Conservation (phyloP, 2,329 filamentous ascomycete species). For the Aspergillus pseudoterreus region DNA sequence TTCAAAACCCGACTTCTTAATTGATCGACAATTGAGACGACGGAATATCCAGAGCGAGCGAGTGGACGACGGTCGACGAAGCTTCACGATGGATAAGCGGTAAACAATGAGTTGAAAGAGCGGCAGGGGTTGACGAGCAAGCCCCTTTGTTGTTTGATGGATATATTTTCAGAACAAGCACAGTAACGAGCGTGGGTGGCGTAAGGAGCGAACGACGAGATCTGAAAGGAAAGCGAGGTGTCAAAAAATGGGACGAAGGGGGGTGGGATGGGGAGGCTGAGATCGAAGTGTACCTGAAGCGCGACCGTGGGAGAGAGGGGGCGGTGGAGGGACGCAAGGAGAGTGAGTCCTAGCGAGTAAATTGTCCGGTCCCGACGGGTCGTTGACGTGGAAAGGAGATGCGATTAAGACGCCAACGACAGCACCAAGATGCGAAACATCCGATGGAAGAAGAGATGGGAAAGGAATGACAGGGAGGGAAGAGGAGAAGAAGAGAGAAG, state of each 20-base stretch:
- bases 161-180: slow-evolving; percentile 5
- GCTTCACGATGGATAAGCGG: neutral
- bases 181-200: slow-evolving; percentile 23
- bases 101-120: slow-evolving; percentile 19
- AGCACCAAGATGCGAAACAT: slow-evolving; percentile 24
- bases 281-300: slow-evolving; percentile 12
- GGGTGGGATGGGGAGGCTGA: slow-evolving; percentile 2
- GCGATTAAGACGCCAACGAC: slow-evolving; percentile 26
- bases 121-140: slow-evolving; percentile 15
- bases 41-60: slow-evolving; percentile 6
- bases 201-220: slow-evolving; percentile 26
- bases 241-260: slow-evolving; percentile 4
- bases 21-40: neutral
- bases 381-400: slow-evolving; percentile 21
- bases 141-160: slow-evolving; percentile 5
- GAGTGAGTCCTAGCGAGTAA: slow-evolving; percentile 11
- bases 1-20: neutral
- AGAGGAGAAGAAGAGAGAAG: slow-evolving; percentile 2
- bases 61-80: neutral
- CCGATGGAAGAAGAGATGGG: slow-evolving; percentile 4
- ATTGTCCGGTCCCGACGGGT: slow-evolving; percentile 22
- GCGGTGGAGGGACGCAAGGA: slow-evolving; percentile 16
- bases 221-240: slow-evolving; percentile 12
- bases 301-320: slow-evolving; percentile 18
- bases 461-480: neutral